These are phyloP conservation scores for Cryomyces antarcticus DNA, from an alignment of 495 filamentous ascomycete genomes.

Conservation along the genomic window DNA sequence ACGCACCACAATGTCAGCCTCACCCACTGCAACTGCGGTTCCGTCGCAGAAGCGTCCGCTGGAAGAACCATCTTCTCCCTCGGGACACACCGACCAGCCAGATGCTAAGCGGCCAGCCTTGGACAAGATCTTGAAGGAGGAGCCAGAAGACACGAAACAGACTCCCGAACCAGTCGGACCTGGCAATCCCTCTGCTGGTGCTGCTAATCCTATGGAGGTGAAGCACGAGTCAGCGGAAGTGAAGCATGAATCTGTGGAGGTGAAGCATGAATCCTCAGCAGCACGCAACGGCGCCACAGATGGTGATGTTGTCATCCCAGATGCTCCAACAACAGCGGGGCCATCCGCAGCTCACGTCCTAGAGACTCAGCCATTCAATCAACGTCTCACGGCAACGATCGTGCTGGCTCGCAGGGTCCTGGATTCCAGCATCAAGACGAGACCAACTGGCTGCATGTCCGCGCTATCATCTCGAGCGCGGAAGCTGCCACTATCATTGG, in stretches of 20 bases:
- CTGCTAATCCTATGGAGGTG: conserved; percentile 31
- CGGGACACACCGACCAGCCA: conserved; percentile 73
- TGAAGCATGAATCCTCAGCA: conserved; percentile 20
- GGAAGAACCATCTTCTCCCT: conserved; percentile 89
- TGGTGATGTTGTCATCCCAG: conserved; percentile 51
- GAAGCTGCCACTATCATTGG: conserved; percentile 97
- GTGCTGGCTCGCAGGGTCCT: conserved; percentile 28
- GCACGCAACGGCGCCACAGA: conserved; percentile 27
- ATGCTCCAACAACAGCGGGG: conserved; percentile 39
- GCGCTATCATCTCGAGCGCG: conserved; percentile 85
- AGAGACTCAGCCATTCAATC: conserved; percentile 44
- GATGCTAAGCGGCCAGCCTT: conserved; percentile 93
- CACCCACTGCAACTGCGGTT: conserved; percentile 33
- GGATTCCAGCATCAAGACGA: conserved; percentile 53
- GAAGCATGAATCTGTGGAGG: conserved; percentile 6
- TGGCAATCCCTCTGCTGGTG: conserved; percentile 3
- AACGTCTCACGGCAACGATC: conserved; percentile 36
- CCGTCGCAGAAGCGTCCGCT: conserved; percentile 78
- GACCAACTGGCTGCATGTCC: conserved; percentile 88
- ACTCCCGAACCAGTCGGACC: conserved; percentile 22
- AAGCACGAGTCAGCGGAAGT: conserved; percentile 1
- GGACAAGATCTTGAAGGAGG: conserved; percentile 63
- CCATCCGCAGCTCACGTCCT: conserved; percentile 17
- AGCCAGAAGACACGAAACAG: conserved; percentile 23
- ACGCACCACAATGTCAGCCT: conserved; percentile 1